Percentiles rank a stretch among this genome's conserved stretches.
Conservation (phyloP, 2,329 filamentous ascomycete genomes). For the Fusarium floridanum region DNA sequence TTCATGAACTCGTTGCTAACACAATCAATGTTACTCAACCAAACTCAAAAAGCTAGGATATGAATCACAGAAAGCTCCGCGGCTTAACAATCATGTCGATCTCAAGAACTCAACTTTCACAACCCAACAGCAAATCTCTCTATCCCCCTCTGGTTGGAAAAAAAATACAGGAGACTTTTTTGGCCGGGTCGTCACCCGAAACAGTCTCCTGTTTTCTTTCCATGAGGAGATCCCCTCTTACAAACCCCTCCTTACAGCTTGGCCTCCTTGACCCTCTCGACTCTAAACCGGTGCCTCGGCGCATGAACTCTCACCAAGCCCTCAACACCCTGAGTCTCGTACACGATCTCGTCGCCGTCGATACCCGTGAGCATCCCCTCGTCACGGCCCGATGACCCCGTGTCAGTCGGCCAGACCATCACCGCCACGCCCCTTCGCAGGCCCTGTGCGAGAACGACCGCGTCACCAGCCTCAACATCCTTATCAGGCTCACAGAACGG, state of each 20-base stretch:
- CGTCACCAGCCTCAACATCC: slow-evolving; percentile 63
- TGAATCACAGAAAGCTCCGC: neutral
- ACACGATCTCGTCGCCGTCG: slow-evolving; percentile 66
- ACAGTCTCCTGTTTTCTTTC: too few species aligned
- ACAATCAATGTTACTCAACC: neutral
- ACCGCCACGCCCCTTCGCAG: slow-evolving; percentile 68
- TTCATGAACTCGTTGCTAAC: neutral
- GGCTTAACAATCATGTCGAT: neutral
- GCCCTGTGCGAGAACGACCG: slow-evolving; percentile 57
- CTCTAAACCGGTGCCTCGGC: slow-evolving; percentile 70
- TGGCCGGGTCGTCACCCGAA: too few species aligned
- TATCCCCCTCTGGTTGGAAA: too few species aligned
- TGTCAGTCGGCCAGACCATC: slow-evolving; percentile 72
- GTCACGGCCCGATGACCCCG: slow-evolving; percentile 71
- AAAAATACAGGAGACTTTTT: too few species aligned
- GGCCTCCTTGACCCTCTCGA: slow-evolving; percentile 54
- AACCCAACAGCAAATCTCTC: neutral
- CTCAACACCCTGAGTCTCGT: slow-evolving; percentile 62
- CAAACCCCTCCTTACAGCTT: slow-evolving; percentile 15
- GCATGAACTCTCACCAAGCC: slow-evolving; percentile 68
- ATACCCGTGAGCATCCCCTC: slow-evolving; percentile 67
- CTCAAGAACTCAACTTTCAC: neutral
- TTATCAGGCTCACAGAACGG: slow-evolving; percentile 60
- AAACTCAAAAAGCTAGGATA: neutral
- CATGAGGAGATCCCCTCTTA: neutral